Evolutionary conservation across 1,284 basidiomycete species (phyloP), one percentile per base, ranked within the genome.

Genomic region (Singerocomus inundabilis): DNA sequence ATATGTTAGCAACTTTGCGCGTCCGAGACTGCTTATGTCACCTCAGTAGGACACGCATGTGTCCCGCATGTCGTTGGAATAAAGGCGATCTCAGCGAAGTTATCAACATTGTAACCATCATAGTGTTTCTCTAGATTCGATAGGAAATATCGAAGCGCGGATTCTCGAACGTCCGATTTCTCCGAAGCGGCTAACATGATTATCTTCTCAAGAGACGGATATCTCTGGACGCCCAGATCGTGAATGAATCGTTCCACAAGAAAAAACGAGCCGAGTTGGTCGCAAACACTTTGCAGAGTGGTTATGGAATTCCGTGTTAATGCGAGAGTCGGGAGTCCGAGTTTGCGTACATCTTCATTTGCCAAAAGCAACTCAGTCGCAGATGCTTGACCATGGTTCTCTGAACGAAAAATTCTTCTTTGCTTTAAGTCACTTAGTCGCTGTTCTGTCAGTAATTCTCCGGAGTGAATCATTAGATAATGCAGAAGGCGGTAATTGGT

Each of bases 61-160:
- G 37, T 35, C 18, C 35, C 48, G 13, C 9, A 12, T 11, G 45
- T 42, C 13, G 58, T 63, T 11, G 62, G 62, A 33, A 64, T 57
- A 13, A 63, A 64, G 9, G 57, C 45, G 13, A 39, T 5, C 1
- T 55, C 15, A 1, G 18, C 25, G 8, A 56, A 64, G 18, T 52
- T 1, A 1, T 44, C 58, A 5, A 60, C 39, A 16, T 63, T 43
- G 36, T 65, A 63, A 18, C 29, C 39, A 13, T 34, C 26, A 33
- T 64, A 65, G 12, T 3, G 15, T 7, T 37, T 40, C 2, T 56
- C 59, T 2, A 67, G 38, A 44, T 66, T 43, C 8, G 9, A 44
- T 18, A 62, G 28, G 36, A 67, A 40, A 35, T 61, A 58, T 28
- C 21, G 34, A 12, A 53, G 54, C 4, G 64, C 60, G 26, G 18